Evolutionary conservation across 371 early-diverging fungal genomes (phyloP).

Genomic region (Phascolomyces articulosus): DNA sequence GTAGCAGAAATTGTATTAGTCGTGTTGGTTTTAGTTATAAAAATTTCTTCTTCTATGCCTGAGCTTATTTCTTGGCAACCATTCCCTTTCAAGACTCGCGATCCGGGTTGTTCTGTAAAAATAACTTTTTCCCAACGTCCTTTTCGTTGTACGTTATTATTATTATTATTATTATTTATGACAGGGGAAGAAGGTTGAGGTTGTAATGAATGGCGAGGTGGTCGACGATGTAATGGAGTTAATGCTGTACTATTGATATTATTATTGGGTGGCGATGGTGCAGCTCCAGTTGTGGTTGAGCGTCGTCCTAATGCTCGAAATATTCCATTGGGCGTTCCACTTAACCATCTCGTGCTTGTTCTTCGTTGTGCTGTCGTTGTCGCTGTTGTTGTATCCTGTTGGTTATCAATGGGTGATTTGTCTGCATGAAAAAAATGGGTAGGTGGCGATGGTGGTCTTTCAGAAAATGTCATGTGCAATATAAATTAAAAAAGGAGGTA

Average conservation of each 20-base stretch:
- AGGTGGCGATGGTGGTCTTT: background rate
- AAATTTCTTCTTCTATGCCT: background rate
- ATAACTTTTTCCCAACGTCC: slow-evolving; percentile 6
- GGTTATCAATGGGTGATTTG: background rate
- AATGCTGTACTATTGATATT: no score
- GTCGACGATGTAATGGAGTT: no score
- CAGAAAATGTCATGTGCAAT: slow-evolving; percentile 3
- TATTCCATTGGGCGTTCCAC: background rate
- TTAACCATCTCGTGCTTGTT: background rate
- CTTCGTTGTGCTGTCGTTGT: background rate
- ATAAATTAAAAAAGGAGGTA: no score
- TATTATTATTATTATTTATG: no score
- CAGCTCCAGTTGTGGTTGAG: background rate
- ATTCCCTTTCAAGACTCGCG: background rate
- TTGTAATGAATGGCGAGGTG: background rate
- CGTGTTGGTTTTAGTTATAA: background rate
- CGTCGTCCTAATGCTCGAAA: slow-evolving; percentile 6
- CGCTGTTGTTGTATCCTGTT: background rate
- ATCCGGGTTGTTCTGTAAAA: background rate
- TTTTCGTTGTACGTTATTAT: background rate
- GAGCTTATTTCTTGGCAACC: background rate
- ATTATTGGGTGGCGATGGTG: background rate
- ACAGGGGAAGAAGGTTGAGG: background rate
- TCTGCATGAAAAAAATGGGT: background rate
- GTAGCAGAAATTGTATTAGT: no score